A percentile compares a stretch with the other conserved stretches of the same genome.
These are phyloP conservation scores for Boletus rufocinnamomeus DNA, from an alignment of 768 basidiomycete species.

Conservation along the genomic window DNA sequence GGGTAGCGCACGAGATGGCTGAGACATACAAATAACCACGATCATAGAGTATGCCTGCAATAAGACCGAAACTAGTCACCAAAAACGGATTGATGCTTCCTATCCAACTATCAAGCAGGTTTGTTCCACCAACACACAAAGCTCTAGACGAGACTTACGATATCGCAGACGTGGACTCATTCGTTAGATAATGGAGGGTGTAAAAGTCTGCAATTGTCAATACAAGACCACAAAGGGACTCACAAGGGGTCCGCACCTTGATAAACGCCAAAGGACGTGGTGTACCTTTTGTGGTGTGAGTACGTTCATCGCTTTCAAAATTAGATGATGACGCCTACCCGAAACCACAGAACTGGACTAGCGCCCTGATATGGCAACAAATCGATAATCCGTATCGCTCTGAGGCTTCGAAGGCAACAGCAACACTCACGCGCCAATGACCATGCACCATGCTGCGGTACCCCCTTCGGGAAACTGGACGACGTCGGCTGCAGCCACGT, in stretches of 20 bases:
- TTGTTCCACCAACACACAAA: background rate
- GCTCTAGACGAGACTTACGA: constrained; percentile 31
- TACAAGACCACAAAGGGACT: background rate
- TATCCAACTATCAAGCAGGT: constrained; percentile 37
- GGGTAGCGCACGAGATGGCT: background rate
- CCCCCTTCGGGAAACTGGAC: constrained; percentile 34
- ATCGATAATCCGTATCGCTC: background rate
- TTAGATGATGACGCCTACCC: constrained; percentile 22
- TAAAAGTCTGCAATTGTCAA: constrained; percentile 38
- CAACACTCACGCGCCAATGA: constrained; percentile 26
- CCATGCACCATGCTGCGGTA: constrained; percentile 25
- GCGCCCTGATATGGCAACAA: constrained; percentile 22
- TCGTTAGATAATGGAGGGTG: constrained; percentile 36
- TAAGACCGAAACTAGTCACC: constrained; percentile 37
- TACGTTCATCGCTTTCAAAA: background rate
- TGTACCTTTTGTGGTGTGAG: constrained; percentile 28
- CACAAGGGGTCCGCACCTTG: constrained; percentile 30
- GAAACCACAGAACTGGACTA: constrained; percentile 37
- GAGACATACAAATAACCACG: constrained; percentile 48
- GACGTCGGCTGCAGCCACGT: background rate
- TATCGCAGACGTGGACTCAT: constrained; percentile 37
- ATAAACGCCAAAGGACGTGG: constrained; percentile 42
- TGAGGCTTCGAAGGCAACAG: background rate
- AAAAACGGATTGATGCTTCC: constrained; percentile 51
- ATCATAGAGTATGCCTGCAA: constrained; percentile 51